Conservation (phyloP, 1,284 basidiomycete genomes). For the Erythrobasidium hasegawianum region DNA sequence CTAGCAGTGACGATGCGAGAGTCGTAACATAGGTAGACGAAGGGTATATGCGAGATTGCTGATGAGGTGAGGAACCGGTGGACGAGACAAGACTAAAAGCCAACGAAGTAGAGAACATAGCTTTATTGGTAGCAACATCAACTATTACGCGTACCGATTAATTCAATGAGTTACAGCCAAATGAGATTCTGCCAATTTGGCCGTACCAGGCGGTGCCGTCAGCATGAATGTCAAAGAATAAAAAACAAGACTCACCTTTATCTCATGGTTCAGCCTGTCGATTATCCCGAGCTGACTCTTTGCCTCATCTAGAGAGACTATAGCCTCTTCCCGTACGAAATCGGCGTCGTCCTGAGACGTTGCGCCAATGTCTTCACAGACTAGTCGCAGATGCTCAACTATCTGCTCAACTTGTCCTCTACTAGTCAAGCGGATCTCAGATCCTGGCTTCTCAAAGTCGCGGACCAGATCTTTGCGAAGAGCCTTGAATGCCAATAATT, state of each 20-base stretch:
- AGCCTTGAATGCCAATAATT: conserved; percentile 54
- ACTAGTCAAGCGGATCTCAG: conserved; percentile 69
- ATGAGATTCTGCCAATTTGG: conserved; percentile 30
- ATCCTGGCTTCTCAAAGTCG: conserved; percentile 54
- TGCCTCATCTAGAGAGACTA: conserved; percentile 54
- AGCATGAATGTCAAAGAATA: no score
- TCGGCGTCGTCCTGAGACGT: conserved; percentile 50
- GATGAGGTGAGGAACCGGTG: no score
- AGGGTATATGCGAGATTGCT: no score
- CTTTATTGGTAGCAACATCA: no score
- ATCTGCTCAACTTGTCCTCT: conserved; percentile 70
- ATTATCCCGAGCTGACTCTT: conserved; percentile 11
- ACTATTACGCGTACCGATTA: no score
- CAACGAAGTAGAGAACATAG: no score
- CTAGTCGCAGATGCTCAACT: conserved; percentile 63
- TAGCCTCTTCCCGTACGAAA: conserved; percentile 65
- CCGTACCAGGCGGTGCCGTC: not conserved
- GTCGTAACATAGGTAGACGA: no score
- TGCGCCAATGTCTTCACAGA: conserved; percentile 62
- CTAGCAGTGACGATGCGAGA: no score
- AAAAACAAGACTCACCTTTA: conserved; percentile 14
- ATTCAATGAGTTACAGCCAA: conserved; percentile 10
- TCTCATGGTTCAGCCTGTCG: conserved; percentile 29
- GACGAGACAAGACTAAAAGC: no score
- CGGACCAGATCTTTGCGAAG: conserved; percentile 50